phyloP scores from a whole-genome alignment of 2,329 filamentous ascomycete genomes.

The Sarocladiaceae sp. region DNA sequence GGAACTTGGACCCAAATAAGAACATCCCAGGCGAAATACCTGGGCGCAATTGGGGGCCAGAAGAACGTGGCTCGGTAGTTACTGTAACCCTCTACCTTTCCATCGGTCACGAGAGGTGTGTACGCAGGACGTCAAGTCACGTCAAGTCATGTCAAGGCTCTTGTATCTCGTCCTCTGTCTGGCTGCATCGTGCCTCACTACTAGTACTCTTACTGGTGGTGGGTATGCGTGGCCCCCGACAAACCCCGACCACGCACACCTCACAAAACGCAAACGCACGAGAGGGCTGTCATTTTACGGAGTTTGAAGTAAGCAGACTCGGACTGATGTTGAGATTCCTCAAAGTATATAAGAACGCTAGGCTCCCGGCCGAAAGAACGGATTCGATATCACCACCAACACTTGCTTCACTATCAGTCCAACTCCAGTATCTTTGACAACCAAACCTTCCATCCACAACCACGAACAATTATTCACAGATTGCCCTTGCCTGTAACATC shows the following conservation, averaged over 20 bases:
- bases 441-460: not conserved
- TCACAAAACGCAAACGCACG: not conserved
- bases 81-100: too few relatives aligned
- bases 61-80: not conserved
- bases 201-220: not conserved
- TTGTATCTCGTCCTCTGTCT: not conserved
- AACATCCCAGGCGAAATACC: not conserved
- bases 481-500: not conserved
- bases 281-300: not conserved
- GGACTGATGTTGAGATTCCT: not conserved
- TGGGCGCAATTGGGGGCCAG: not conserved
- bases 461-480: not conserved
- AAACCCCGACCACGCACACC: not conserved
- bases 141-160: not conserved
- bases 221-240: constrained; percentile 3
- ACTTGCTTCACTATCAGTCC: too few relatives aligned
- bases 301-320: not conserved
- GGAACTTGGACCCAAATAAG: not conserved
- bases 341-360: not conserved
- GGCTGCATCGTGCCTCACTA: not conserved
- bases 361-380: constrained; percentile 3
- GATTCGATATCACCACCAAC: not conserved
- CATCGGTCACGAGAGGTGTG: too few relatives aligned
- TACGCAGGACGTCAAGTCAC: not conserved
- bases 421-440: not conserved